These are phyloP conservation scores for Eucalyptus sp. DNA, from an alignment of 345 rosid genomes.

Conservation along the genomic window DNA sequence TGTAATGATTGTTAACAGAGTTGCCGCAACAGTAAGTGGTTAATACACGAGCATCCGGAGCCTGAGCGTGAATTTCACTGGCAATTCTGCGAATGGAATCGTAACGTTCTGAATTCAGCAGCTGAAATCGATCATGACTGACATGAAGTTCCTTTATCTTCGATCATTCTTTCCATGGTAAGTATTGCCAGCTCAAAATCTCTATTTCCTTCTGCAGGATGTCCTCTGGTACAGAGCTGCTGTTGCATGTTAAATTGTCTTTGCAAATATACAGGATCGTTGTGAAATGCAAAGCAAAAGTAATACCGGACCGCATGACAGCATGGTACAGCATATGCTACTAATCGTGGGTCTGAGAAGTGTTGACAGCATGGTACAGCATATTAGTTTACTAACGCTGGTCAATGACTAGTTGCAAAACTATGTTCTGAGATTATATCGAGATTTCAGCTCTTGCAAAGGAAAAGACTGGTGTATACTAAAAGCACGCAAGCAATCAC, in stretches of 20 bases:
- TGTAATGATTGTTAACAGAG: too few species aligned
- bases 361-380: too few species aligned
- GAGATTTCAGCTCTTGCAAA: too few species aligned
- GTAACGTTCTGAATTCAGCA: too few species aligned
- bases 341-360: conserved; percentile 69
- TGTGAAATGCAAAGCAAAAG: not conserved
- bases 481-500: conserved; percentile 85
- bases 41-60: too few species aligned
- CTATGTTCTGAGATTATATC: not conserved
- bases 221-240: conserved; percentile 44
- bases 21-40: too few species aligned
- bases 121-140: too few species aligned
- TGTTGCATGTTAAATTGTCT: conserved; percentile 30
- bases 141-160: too few species aligned
- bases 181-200: conserved; percentile 27
- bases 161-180: too few species aligned
- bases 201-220: conserved; percentile 75
- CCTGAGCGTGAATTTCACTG: too few species aligned
- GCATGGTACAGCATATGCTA: conserved; percentile 24
- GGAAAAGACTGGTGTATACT: conserved; percentile 71
- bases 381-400: too few species aligned
- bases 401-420: not conserved
- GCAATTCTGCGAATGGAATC: too few species aligned
- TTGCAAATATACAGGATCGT: not conserved
- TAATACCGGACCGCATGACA: conserved; percentile 27